phyloP scores from a whole-genome alignment of 768 basidiomycete genomes.

The Tylopilus vinaceipallidus region DNA sequence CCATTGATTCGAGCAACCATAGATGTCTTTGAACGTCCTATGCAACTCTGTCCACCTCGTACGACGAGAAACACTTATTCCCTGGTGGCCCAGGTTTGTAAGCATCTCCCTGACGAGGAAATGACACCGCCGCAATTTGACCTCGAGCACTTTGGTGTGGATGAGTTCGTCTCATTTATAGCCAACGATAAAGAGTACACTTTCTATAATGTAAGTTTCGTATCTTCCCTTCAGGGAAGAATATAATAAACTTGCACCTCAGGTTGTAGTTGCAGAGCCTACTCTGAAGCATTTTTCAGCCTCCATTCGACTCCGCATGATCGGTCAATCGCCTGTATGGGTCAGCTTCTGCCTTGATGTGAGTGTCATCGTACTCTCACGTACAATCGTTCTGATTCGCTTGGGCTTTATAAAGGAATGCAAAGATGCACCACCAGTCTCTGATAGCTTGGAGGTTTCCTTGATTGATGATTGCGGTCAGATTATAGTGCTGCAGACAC shows the following conservation, averaged over 20 bases:
- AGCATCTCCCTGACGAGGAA: background rate
- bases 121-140: background rate
- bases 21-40: background rate
- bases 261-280: conserved; percentile 12
- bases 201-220: too few relatives aligned
- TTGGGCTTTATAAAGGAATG: background rate
- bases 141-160: too few relatives aligned
- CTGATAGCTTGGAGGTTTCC: conserved; percentile 1
- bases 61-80: background rate
- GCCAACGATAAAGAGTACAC: too few relatives aligned
- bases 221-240: too few relatives aligned
- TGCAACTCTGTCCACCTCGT: conserved; percentile 6
- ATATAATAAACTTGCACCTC: too few relatives aligned
- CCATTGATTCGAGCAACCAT: background rate
- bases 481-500: background rate
- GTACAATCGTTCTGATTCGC: background rate
- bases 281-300: conserved; percentile 2
- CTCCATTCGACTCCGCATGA: conserved; percentile 10
- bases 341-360: conserved; percentile 1
- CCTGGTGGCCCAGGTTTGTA: conserved; percentile 6
- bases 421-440: background rate
- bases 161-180: too few relatives aligned
- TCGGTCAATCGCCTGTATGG: background rate
- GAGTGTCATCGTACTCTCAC: background rate
- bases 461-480: conserved; percentile 3